phyloP scores from a whole-genome alignment of 2,329 filamentous ascomycete species.

The Arthrobotrys conoides region DNA sequence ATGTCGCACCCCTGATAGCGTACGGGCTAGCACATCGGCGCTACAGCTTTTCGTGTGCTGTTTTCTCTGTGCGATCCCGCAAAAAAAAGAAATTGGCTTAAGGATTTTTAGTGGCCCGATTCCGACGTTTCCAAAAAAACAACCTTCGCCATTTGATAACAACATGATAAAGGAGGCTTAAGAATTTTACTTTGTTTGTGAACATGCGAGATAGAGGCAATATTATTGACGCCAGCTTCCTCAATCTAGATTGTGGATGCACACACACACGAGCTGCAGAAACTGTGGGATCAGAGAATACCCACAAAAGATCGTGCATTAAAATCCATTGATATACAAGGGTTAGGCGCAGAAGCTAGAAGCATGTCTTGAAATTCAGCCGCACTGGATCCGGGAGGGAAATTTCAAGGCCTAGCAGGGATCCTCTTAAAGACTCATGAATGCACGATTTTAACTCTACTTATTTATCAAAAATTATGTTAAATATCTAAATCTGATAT shows the following conservation, averaged over 20 bases:
- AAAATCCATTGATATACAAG: slow-evolving; percentile 44
- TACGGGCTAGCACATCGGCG: slow-evolving; percentile 45
- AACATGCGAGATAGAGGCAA: background rate
- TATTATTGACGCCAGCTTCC: slow-evolving; percentile 26
- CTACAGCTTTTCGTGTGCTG: slow-evolving; percentile 20
- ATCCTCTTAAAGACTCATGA: too few species aligned
- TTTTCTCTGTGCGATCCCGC: slow-evolving; percentile 46
- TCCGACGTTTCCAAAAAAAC: slow-evolving; percentile 31
- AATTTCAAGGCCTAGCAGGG: too few species aligned
- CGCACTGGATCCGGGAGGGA: too few species aligned
- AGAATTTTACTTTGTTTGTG: background rate
- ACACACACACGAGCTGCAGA: background rate
- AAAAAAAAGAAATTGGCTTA: slow-evolving; percentile 54
- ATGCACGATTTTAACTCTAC: too few species aligned
- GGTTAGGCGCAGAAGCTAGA: slow-evolving; percentile 20
- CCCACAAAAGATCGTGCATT: slow-evolving; percentile 17
- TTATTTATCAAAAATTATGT: too few species aligned
- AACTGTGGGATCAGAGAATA: slow-evolving; percentile 36
- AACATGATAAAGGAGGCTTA: slow-evolving; percentile 29
- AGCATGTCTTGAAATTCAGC: slow-evolving; percentile 39
- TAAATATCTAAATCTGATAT: too few species aligned
- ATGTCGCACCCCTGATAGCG: slow-evolving; percentile 22
- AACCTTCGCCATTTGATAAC: background rate
- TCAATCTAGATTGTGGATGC: slow-evolving; percentile 4
- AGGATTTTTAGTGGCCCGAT: slow-evolving; percentile 35